phyloP scores from a whole-genome alignment of 192 early-diverging fungal genomes.

The Entomortierella beljakovae region DNA sequence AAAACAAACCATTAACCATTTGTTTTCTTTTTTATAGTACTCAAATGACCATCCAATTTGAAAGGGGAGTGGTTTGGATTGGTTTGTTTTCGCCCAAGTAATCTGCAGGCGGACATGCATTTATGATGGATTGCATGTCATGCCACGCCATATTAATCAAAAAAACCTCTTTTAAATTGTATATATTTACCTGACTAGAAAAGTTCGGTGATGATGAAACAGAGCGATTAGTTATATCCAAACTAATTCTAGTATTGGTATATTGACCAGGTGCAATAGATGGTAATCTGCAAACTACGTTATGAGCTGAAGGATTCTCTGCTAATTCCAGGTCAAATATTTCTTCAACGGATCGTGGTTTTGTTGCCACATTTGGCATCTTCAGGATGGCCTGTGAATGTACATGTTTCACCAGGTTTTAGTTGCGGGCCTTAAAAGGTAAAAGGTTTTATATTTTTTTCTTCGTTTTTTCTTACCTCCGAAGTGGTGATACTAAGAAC shows the following conservation, averaged over 20 bases:
- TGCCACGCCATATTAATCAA: neutral
- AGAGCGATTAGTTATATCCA: neutral
- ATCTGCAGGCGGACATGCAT: no score
- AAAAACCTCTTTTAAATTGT: neutral
- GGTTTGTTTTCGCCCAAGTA: no score
- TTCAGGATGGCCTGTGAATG: constrained; percentile 28
- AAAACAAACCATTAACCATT: no score
- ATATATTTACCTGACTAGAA: constrained; percentile 15
- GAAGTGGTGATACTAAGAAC: constrained; percentile 29
- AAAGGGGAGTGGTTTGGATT: no score
- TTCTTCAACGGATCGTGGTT: constrained; percentile 29
- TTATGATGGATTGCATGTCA: no score
- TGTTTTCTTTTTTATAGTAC: no score
- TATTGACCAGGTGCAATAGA: neutral
- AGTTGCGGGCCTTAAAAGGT: no score
- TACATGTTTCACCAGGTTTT: no score
- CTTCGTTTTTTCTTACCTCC: no score
- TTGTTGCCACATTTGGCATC: constrained; percentile 43
- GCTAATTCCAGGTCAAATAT: constrained; percentile 1
- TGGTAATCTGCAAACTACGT: constrained; percentile 24
- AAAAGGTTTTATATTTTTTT: no score
- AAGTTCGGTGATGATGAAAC: constrained; percentile 16
- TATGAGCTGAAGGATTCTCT: neutral
- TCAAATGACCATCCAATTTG: no score
- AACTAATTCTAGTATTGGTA: neutral